These are phyloP conservation scores for Arabidopsis arenosa DNA, from an alignment of 345 rosid genomes.

Conservation along the genomic window DNA sequence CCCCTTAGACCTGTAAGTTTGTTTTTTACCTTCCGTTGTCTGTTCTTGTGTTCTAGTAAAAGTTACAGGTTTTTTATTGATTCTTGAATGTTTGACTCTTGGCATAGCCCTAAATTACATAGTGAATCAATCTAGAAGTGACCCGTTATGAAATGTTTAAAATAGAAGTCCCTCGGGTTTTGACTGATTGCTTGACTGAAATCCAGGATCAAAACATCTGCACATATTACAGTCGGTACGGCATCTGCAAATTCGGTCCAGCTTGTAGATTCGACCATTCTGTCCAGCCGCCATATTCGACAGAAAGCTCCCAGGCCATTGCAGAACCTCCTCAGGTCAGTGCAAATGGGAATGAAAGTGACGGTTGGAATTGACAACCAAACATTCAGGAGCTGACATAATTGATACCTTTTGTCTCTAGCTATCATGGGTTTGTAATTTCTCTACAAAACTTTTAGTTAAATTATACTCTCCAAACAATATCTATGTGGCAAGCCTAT, in stretches of 20 bases:
- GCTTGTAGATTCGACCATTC: constrained; percentile 62
- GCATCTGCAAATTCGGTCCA: constrained; percentile 95
- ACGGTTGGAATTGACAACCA: constrained; percentile 38
- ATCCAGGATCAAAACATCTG: constrained; percentile 78
- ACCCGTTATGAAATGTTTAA: not conserved
- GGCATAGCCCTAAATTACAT: not conserved
- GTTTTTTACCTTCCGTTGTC: not conserved
- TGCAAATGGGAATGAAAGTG: constrained; percentile 39
- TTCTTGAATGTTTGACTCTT: constrained; percentile 3
- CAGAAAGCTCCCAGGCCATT: constrained; percentile 32
- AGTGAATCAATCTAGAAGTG: constrained; percentile 16
- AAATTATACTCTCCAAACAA: constrained; percentile 16
- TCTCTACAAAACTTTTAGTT: constrained; percentile 24
- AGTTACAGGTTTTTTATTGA: constrained; percentile 6
- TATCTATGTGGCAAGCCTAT: constrained; percentile 39
- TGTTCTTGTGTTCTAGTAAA: constrained; percentile 10
- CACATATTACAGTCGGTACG: constrained; percentile 85
- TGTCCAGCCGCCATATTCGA: constrained; percentile 37
- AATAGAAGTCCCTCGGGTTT: not conserved
- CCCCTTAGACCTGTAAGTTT: constrained; percentile 95
- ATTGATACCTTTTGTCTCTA: constrained; percentile 17
- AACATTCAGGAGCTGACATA: constrained; percentile 16
- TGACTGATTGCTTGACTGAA: constrained; percentile 1
- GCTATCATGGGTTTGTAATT: constrained; percentile 30
- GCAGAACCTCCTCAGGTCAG: constrained; percentile 34